phyloP scores from a whole-genome alignment of 306 rosid genomes.

The Datisca glomerata region DNA sequence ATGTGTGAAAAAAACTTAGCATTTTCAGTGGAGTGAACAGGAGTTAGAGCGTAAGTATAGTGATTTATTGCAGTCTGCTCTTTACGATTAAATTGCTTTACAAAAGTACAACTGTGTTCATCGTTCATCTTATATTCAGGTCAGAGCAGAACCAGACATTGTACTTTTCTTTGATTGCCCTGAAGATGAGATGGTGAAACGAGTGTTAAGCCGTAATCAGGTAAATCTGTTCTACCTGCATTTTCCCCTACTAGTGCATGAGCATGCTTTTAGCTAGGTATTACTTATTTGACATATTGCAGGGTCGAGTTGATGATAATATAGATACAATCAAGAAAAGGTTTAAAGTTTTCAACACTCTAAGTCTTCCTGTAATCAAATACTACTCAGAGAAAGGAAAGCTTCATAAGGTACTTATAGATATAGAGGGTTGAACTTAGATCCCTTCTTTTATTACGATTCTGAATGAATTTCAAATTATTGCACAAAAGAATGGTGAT shows the following conservation, averaged over 20 bases:
- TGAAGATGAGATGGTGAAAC: constrained; percentile 86
- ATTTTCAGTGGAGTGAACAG: too few species aligned
- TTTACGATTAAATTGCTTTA: too few species aligned
- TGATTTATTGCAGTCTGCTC: too few species aligned
- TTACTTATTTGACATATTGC: constrained; percentile 17
- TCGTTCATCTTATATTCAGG: constrained; percentile 20
- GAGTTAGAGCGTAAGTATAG: too few species aligned
- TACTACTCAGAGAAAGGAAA: constrained; percentile 69
- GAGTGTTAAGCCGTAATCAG: constrained; percentile 89
- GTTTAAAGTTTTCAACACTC: constrained; percentile 59
- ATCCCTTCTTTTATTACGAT: too few species aligned
- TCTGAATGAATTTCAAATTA: too few species aligned
- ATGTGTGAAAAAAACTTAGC: too few species aligned
- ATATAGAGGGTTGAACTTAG: too few species aligned
- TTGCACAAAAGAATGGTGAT: too few species aligned
- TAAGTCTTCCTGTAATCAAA: constrained; percentile 66
- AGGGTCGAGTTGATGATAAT: constrained; percentile 98
- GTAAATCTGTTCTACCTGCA: constrained; percentile 25
- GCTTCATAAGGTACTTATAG: constrained; percentile 52
- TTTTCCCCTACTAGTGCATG: neutral
- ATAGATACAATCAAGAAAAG: constrained; percentile 78
- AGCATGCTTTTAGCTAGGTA: constrained; percentile 9
- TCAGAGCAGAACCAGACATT: constrained; percentile 59
- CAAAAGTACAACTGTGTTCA: too few species aligned
- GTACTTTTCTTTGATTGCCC: constrained; percentile 97